Evolutionary conservation across 192 early-diverging fungal species (phyloP).

Genomic region (Linnemannia zychae): DNA sequence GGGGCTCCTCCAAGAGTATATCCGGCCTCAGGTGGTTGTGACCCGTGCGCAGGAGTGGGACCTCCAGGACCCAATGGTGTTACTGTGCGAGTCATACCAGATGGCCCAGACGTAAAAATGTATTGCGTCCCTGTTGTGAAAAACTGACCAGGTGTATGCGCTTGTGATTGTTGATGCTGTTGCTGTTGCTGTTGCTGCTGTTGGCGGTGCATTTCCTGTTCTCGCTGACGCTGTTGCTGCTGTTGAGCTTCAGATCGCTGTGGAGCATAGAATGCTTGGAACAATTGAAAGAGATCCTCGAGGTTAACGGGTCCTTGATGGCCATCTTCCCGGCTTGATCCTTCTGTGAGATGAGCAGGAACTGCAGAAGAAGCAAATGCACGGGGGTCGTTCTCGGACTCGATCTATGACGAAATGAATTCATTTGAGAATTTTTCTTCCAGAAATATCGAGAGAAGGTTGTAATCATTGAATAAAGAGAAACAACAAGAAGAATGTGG

Average conservation of each 20-base stretch:
- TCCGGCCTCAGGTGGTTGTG: background rate
- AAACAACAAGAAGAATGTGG: background rate
- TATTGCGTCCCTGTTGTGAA: conserved; percentile 10
- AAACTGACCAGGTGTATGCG: background rate
- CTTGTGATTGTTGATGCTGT: background rate
- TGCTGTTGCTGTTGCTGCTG: conserved; percentile 19
- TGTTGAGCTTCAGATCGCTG: conserved; percentile 13
- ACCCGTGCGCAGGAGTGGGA: background rate
- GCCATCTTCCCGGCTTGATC: background rate
- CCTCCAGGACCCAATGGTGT: background rate
- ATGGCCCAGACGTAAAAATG: conserved; percentile 27
- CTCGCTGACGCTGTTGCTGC: conserved; percentile 20
- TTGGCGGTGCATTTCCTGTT: conserved; percentile 13
- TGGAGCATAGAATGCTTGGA: conserved; percentile 23
- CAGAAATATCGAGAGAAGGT: background rate
- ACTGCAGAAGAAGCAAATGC: conserved; percentile 29
- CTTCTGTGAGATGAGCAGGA: background rate
- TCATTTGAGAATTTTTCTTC: background rate
- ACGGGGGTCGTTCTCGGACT: conserved; percentile 60
- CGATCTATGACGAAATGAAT: conserved; percentile 47
- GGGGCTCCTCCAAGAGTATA: background rate
- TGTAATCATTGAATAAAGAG: background rate
- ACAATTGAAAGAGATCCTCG: conserved; percentile 33
- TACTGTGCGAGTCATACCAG: background rate
- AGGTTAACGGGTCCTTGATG: conserved; percentile 17